phyloP scores from a whole-genome alignment of 306 rosid genomes.

The Lithocarpus polystachyus region DNA sequence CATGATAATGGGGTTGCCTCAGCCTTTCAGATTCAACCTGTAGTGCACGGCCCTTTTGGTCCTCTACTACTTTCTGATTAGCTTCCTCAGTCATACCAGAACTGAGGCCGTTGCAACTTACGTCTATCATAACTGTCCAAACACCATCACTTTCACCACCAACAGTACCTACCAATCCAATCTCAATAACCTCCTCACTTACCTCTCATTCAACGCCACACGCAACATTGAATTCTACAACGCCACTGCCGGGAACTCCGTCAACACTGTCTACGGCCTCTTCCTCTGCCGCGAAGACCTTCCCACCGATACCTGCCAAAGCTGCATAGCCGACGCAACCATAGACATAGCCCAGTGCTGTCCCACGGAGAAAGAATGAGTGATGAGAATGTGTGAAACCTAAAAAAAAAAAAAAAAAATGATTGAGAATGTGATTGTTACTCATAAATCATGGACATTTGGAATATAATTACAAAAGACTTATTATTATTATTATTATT shows the following conservation, averaged over 20 bases:
- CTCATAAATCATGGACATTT: too few relatives aligned
- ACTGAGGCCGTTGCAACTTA: not conserved
- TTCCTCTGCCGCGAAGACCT: slow-evolving; percentile 43
- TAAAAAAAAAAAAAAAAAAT: too few relatives aligned
- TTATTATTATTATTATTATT: too few relatives aligned
- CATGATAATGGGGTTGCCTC: too few relatives aligned
- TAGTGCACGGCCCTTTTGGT: not conserved
- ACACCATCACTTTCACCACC: not conserved
- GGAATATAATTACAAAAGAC: too few relatives aligned
- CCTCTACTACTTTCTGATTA: not conserved
- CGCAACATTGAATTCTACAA: slow-evolving; percentile 3
- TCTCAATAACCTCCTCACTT: not conserved
- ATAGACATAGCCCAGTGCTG: slow-evolving; percentile 17
- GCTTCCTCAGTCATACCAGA: not conserved
- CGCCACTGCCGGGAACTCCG: slow-evolving; percentile 9
- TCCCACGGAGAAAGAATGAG: not conserved
- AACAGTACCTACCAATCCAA: slow-evolving; percentile 14
- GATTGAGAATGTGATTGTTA: too few relatives aligned
- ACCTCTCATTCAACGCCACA: slow-evolving; percentile 10
- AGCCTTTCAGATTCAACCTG: not conserved
- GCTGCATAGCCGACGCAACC: slow-evolving; percentile 37
- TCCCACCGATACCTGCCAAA: slow-evolving; percentile 36
- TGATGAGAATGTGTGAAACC: too few relatives aligned
- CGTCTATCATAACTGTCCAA: not conserved
- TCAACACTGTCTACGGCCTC: slow-evolving; percentile 32